Percentiles rank a stretch among this genome's conserved stretches.
Conservation (phyloP, 306 rosid species). For the Echinosophora koreensis region DNA sequence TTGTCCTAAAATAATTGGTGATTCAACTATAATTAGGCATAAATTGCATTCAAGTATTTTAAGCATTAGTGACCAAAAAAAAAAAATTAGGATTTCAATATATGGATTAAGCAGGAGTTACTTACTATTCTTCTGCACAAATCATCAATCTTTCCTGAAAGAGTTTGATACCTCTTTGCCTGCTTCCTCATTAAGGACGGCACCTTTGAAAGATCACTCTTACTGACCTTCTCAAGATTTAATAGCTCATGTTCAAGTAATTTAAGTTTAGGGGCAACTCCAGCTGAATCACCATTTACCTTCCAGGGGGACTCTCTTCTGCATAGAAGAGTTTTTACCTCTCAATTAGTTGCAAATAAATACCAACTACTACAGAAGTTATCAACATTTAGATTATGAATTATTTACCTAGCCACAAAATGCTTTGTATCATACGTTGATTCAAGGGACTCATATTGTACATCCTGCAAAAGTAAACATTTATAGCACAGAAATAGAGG, state of each 20-base stretch:
- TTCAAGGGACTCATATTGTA: slow-evolving; percentile 78
- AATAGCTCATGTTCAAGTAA: slow-evolving; percentile 77
- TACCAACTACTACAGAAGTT: slow-evolving; percentile 35
- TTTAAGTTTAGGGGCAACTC: slow-evolving; percentile 79
- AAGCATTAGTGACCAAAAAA: not conserved
- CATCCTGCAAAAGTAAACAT: slow-evolving; percentile 70
- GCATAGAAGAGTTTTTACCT: slow-evolving; percentile 41
- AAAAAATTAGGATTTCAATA: not conserved
- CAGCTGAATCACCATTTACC: slow-evolving; percentile 82
- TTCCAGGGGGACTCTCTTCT: slow-evolving; percentile 95
- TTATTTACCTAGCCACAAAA: slow-evolving; percentile 77
- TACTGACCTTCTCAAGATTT: slow-evolving; percentile 77
- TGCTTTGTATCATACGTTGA: slow-evolving; percentile 68
- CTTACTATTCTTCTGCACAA: slow-evolving; percentile 83
- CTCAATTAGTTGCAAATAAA: slow-evolving; percentile 48
- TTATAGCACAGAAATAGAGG: slow-evolving; percentile 34
- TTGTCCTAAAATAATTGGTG: slow-evolving; percentile 6
- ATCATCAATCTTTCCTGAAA: slow-evolving; percentile 85
- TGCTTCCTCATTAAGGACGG: slow-evolving; percentile 83
- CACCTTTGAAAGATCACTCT: slow-evolving; percentile 66
- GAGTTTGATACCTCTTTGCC: slow-evolving; percentile 83
- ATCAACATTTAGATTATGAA: slow-evolving; percentile 26
- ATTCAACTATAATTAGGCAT: no score
- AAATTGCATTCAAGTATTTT: slow-evolving; percentile 34
- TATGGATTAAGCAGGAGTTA: slow-evolving; percentile 11